Evolutionary conservation across 345 rosid genomes (phyloP), one percentile per base, ranked within the genome.

Genomic region (Melaleuca quinquenervia): DNA sequence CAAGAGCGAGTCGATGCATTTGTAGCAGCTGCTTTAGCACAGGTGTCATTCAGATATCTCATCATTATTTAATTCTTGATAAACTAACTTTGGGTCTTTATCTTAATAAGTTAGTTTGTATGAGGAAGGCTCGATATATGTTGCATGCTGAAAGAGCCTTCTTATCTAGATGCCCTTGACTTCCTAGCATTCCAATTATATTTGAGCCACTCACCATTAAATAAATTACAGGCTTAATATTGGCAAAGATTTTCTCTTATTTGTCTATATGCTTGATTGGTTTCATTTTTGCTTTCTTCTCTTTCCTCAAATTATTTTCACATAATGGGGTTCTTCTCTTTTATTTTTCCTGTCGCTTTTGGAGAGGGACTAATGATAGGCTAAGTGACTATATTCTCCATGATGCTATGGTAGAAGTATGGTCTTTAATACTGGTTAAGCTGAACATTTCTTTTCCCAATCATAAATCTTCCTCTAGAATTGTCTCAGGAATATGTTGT

Each of bases 1-100:
- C 94, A 95, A 95, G 98, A 95, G 88, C 92, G 98, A 84, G 97
- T 95, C 83, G 86, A 95, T 56, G 98, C 91, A 89, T 96, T 96
- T 89, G 94, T 96, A 45, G 95, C 94, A 75, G 98, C 98, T 91
- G 95, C 96, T 86, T 88, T 95, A 54, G 94, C 95, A 86, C 98
- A 95, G 93, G 99, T 94, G 90, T 70, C 75, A 75, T 76, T 82
- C 29, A 32, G 50, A 52, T 41, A 52, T 51, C 41, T 51, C 58
- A 36, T 70, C 48, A 36, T 70, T 70, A 70, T 41, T 32, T 36
- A 70, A 70, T 32, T 70, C 78, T 70, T 20, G 78, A 70, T 70
- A 70, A 70, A 36, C 78, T 70, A 70, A 64, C 48, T 70, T 70
- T 8, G 48, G 22, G 78, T 32, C 78, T 32, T 70, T 24, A 36